Conservation (phyloP, 129 eudicot species). For the Heracleum sosnowskyi region DNA sequence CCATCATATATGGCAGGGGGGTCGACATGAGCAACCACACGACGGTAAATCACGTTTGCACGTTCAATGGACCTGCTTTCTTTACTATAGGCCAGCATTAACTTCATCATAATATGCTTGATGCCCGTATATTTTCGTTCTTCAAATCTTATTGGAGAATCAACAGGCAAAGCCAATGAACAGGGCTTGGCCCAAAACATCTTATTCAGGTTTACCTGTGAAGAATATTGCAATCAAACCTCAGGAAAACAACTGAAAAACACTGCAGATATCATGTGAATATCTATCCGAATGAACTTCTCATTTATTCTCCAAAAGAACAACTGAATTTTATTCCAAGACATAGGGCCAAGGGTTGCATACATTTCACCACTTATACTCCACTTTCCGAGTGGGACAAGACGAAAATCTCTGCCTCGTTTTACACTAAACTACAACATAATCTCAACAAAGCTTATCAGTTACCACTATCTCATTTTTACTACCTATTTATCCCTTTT, state of each 20-base stretch:
- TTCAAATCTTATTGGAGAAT: slow-evolving; percentile 45
- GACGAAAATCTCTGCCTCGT: background rate
- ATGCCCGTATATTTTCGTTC: slow-evolving; percentile 69
- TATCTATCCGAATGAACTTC: background rate
- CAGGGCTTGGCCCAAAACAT: slow-evolving; percentile 53
- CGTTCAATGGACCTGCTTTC: slow-evolving; percentile 82
- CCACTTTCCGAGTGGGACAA: too few relatives aligned
- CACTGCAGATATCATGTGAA: too few relatives aligned
- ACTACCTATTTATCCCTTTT: background rate
- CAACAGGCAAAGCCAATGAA: slow-evolving; percentile 54
- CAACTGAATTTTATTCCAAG: too few relatives aligned
- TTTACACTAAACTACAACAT: background rate
- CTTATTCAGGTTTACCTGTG: slow-evolving; percentile 47
- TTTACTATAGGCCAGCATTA: slow-evolving; percentile 76
- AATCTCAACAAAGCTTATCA: too few relatives aligned
- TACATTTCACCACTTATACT: background rate
- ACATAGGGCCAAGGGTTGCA: background rate
- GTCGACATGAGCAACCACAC: slow-evolving; percentile 65
- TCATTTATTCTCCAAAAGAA: background rate
- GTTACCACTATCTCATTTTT: background rate
- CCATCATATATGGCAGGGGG: slow-evolving; percentile 83
- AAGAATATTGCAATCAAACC: background rate
- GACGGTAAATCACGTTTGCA: slow-evolving; percentile 72
- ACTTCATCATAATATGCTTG: slow-evolving; percentile 47
- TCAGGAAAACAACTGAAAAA: background rate